A percentile compares a stretch with the other conserved stretches of the same genome.
Evolutionary conservation across 805 yeast species (phyloP).

Genomic region (Cyberlindnera americana): DNA sequence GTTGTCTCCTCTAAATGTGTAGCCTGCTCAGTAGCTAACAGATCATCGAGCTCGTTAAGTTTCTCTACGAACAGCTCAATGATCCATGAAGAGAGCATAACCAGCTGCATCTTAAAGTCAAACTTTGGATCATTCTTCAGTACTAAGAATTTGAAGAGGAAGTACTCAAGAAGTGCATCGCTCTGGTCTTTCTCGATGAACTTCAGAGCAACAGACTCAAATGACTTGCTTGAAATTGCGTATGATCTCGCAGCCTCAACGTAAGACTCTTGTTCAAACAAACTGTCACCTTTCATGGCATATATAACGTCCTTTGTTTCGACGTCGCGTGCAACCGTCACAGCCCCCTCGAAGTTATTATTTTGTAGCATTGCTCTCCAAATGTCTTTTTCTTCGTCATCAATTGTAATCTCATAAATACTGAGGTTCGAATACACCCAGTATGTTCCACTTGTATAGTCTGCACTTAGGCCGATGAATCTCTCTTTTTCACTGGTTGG

Average conservation of each 20-base stretch:
- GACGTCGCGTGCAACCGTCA: conserved; percentile 37
- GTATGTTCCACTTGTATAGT: conserved; percentile 50
- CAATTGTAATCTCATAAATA: conserved; percentile 69
- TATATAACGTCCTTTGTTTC: conserved; percentile 45
- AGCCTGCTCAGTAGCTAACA: conserved; percentile 27
- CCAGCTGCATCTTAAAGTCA: conserved; percentile 29
- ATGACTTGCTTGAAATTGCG: conserved; percentile 61
- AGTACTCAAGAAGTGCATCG: conserved; percentile 44
- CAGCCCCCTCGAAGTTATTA: conserved; percentile 62
- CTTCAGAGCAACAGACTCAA: conserved; percentile 64
- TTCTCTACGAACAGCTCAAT: conserved; percentile 33
- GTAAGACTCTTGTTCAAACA: conserved; percentile 32
- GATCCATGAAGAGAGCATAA: conserved; percentile 34
- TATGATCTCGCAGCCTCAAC: conserved; percentile 50
- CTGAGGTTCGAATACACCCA: conserved; percentile 68
- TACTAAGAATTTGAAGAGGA: conserved; percentile 38
- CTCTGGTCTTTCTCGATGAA: conserved; percentile 42
- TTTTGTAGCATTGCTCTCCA: conserved; percentile 63
- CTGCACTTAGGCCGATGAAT: conserved; percentile 47
- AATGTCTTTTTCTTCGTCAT: conserved; percentile 66
- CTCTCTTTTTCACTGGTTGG: conserved; percentile 33
- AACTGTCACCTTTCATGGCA: conserved; percentile 50
- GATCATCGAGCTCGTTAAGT: conserved; percentile 33
- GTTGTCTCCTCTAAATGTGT: conserved; percentile 23
- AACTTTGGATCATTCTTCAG: conserved; percentile 27